Conservation (phyloP, 768 basidiomycete species). For the Leccinum pellstonianum region DNA sequence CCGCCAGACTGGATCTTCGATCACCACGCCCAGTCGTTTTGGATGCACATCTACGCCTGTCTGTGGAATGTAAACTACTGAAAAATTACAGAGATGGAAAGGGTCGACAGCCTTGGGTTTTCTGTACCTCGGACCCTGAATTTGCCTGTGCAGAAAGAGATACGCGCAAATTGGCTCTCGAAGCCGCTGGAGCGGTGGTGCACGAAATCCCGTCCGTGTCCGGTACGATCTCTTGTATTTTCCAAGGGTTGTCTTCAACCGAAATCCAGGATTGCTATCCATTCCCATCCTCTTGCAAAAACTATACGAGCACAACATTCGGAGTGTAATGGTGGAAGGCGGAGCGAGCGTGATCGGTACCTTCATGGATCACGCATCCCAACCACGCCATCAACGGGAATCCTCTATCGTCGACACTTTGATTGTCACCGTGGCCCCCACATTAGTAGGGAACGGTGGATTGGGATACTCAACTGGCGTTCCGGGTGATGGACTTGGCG, state of each 20-base stretch:
- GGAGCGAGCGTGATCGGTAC: constrained; percentile 80
- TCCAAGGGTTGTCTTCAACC: neutral
- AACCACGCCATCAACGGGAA: constrained; percentile 5
- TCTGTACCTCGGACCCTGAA: constrained; percentile 40
- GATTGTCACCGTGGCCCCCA: constrained; percentile 85
- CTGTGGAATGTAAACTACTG: constrained; percentile 66
- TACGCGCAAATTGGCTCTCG: constrained; percentile 45
- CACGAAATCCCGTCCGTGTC: constrained; percentile 46
- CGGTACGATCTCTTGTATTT: constrained; percentile 30
- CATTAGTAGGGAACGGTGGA: constrained; percentile 74
- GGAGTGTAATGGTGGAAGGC: constrained; percentile 93
- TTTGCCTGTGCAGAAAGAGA: constrained; percentile 16
- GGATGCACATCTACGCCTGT: constrained; percentile 70
- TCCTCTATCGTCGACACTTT: constrained; percentile 59
- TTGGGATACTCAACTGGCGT: constrained; percentile 47
- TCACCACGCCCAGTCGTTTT: constrained; percentile 85
- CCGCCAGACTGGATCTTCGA: constrained; percentile 34
- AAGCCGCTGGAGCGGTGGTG: constrained; percentile 65
- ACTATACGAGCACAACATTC: constrained; percentile 57
- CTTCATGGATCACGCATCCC: constrained; percentile 19
- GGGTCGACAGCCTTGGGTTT: constrained; percentile 73
- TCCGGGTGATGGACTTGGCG: constrained; percentile 17
- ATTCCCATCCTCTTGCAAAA: constrained; percentile 49
- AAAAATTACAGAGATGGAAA: constrained; percentile 54
- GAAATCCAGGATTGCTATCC: constrained; percentile 37